These are phyloP conservation scores for Beauveria sp. DNA, from an alignment of 2,329 filamentous ascomycete species.

Conservation along the genomic window DNA sequence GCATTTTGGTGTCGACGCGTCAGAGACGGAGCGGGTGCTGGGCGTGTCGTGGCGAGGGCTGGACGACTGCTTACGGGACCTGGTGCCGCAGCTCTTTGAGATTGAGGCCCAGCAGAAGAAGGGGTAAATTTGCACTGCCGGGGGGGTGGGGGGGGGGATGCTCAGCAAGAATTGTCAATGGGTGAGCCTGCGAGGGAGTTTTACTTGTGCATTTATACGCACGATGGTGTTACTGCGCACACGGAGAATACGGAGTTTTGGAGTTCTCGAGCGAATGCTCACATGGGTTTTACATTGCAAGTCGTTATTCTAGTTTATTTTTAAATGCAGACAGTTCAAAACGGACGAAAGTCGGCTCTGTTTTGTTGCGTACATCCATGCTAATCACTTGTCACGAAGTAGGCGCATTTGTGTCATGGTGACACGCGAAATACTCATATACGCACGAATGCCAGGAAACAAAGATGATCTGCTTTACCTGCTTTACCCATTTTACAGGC, in stretches of 20 bases:
- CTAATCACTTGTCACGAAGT: no score
- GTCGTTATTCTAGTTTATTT: background rate
- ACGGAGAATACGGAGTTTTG: background rate
- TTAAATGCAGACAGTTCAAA: background rate
- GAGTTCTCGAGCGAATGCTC: background rate
- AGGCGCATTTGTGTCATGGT: no score
- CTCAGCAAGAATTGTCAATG: background rate
- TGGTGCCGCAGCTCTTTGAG: conserved; percentile 29
- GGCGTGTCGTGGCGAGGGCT: conserved; percentile 42
- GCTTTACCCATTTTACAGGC: no score
- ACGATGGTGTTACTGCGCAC: background rate
- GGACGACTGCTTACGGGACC: conserved; percentile 42
- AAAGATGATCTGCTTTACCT: no score
- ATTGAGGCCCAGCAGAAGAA: background rate
- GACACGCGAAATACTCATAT: no score
- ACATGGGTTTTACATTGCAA: background rate
- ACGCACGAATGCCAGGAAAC: no score
- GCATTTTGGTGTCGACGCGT: conserved; percentile 43
- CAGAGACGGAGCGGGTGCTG: conserved; percentile 39
- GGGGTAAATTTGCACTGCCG: background rate
- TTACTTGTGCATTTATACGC: background rate
- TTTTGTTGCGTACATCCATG: background rate
- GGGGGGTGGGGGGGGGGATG: no score
- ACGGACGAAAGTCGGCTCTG: background rate
- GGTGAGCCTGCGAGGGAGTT: background rate